Conservation (phyloP, 1,284 basidiomycete species). For the Cryptococcus hybrid region DNA sequence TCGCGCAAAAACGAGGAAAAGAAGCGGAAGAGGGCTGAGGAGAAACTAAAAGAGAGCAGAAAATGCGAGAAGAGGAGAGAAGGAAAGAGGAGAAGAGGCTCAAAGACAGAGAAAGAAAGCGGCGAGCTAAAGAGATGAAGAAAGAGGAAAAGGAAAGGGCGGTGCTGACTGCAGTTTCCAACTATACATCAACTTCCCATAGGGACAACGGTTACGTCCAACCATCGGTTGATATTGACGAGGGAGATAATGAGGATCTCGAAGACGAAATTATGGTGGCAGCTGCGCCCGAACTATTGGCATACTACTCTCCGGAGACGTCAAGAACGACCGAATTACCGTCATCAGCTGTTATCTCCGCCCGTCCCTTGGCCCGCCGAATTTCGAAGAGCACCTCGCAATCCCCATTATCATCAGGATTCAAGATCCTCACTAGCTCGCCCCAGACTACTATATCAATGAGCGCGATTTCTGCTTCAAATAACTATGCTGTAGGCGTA, state of each 20-base stretch:
- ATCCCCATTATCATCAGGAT: not conserved
- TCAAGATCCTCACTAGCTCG: not conserved
- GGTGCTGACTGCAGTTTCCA: not conserved
- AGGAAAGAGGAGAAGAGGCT: conserved; percentile 3
- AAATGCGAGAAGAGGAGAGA: conserved; percentile 6
- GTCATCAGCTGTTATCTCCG: not conserved
- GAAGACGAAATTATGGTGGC: conserved; percentile 10
- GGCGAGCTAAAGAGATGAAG: not conserved
- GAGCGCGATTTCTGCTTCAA: no score
- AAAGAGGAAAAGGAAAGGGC: not conserved
- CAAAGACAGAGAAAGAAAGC: not conserved
- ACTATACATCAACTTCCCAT: not conserved
- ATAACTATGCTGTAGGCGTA: not conserved
- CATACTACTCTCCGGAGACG: not conserved
- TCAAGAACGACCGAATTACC: not conserved
- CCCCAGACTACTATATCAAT: not conserved
- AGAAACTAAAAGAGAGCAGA: conserved; percentile 1
- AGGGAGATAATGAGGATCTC: conserved; percentile 7
- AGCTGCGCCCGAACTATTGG: conserved; percentile 1
- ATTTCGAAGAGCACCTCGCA: not conserved
- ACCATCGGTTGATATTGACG: not conserved
- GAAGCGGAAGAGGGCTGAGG: conserved; percentile 9
- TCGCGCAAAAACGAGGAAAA: conserved; percentile 10
- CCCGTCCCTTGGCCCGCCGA: not conserved
- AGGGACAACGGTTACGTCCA: not conserved